Percentiles rank a stretch among this genome's conserved stretches.
These are phyloP conservation scores for Paramyrothecium roridum DNA, from an alignment of 2,329 filamentous ascomycete genomes.

Conservation along the genomic window DNA sequence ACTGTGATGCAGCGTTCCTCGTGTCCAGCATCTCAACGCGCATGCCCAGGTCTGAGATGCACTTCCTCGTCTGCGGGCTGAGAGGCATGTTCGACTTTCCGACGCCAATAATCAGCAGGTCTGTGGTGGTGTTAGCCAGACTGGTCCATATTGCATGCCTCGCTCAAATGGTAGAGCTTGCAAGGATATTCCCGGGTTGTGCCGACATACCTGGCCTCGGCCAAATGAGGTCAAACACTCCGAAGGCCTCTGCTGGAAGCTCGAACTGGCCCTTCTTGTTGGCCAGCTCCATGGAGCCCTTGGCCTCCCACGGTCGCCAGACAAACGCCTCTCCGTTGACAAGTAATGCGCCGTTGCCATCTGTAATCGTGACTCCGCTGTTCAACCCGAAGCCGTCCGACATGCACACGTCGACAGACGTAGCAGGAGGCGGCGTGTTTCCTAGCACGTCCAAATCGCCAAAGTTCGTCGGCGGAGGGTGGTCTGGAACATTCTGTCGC, in stretches of 20 bases:
- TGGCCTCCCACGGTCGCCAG: slow-evolving; percentile 77
- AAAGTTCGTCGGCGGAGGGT: slow-evolving; percentile 59
- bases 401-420: slow-evolving; percentile 78
- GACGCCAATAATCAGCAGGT: slow-evolving; percentile 85
- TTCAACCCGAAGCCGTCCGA: slow-evolving; percentile 83
- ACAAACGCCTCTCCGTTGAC: slow-evolving; percentile 83
- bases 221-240: slow-evolving; percentile 74
- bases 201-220: slow-evolving; percentile 74
- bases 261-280: slow-evolving; percentile 84
- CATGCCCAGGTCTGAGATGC: slow-evolving; percentile 76
- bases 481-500: slow-evolving; percentile 18
- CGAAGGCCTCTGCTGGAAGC: slow-evolving; percentile 67
- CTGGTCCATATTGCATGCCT: neutral
- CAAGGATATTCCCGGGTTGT: neutral
- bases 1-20: slow-evolving; percentile 88
- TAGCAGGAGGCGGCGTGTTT: slow-evolving; percentile 72
- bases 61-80: slow-evolving; percentile 67
- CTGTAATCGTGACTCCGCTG: slow-evolving; percentile 69
- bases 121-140: slow-evolving; percentile 36
- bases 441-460: slow-evolving; percentile 74
- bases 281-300: slow-evolving; percentile 47
- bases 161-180: neutral
- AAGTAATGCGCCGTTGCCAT: slow-evolving; percentile 71
- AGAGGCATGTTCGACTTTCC: slow-evolving; percentile 74
- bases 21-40: slow-evolving; percentile 88